Conservation (phyloP, 202 grass and related monocot genomes). For the Brachypodium distachyon region DNA sequence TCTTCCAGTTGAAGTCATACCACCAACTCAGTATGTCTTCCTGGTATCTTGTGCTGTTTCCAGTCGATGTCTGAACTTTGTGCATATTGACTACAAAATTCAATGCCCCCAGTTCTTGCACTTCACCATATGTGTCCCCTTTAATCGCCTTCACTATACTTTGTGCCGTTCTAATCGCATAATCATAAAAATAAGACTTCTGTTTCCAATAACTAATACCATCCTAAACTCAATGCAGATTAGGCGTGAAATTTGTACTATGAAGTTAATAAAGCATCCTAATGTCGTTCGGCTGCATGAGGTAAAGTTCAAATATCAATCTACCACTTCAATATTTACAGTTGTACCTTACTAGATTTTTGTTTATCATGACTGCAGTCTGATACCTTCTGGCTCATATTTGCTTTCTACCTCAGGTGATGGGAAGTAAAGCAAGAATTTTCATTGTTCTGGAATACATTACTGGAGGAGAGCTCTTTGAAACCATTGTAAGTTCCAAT, state of each 20-base stretch:
- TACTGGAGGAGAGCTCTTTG: conserved; percentile 95
- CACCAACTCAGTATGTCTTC: conserved; percentile 30
- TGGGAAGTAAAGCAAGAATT: conserved; percentile 96
- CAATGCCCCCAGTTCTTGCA: background rate
- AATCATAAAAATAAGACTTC: background rate
- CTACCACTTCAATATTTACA: background rate
- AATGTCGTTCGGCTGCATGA: conserved; percentile 75
- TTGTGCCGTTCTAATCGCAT: background rate
- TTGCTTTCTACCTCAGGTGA: conserved; percentile 47
- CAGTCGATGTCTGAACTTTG: conserved; percentile 18
- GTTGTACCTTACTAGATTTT: background rate
- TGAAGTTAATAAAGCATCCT: conserved; percentile 91
- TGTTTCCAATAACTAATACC: background rate
- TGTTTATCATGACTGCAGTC: background rate
- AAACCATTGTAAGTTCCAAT: conserved; percentile 75
- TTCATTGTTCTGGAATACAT: conserved; percentile 91
- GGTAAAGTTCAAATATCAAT: conserved; percentile 32
- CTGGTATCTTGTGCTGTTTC: conserved; percentile 12
- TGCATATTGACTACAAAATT: conserved; percentile 3
- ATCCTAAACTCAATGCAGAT: conserved; percentile 60
- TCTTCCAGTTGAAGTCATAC: conserved; percentile 36
- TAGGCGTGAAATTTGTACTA: conserved; percentile 80
- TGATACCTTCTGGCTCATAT: conserved; percentile 8
- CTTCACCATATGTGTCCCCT: background rate
- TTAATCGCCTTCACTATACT: background rate